Conservation (phyloP, 2,329 filamentous ascomycete species). For the Cladobotryum protrusum region DNA sequence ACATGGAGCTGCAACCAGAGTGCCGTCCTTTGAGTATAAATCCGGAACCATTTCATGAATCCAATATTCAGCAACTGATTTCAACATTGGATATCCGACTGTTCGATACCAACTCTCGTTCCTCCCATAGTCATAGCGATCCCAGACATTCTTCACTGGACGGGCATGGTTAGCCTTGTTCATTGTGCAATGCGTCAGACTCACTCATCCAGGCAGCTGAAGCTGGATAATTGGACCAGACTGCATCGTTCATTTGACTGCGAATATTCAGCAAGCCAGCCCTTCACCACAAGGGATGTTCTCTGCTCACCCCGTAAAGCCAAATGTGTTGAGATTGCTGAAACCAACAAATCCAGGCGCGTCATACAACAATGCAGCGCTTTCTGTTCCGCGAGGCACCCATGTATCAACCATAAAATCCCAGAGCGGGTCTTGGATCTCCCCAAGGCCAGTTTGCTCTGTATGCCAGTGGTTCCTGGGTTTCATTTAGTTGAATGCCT, state of each 20-base stretch:
- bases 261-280: conserved; percentile 11
- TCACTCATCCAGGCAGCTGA: conserved; percentile 9
- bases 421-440: conserved; percentile 41
- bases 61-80: conserved; percentile 50
- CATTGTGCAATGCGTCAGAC: background rate
- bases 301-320: no score
- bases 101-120: conserved; percentile 39
- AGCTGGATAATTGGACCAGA: conserved; percentile 8
- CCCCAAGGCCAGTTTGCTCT: conserved; percentile 45
- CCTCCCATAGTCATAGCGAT: conserved; percentile 48
- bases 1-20: conserved; percentile 50
- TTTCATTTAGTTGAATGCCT: no score
- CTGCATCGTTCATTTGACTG: conserved; percentile 6
- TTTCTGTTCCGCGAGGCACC: conserved; percentile 46
- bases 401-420: conserved; percentile 48
- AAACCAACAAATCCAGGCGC: conserved; percentile 51
- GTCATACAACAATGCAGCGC: conserved; percentile 47
- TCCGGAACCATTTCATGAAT: conserved; percentile 47
- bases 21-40: conserved; percentile 41
- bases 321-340: conserved; percentile 12
- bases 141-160: conserved; percentile 37
- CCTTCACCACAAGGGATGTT: conserved; percentile 18
- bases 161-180: no score
- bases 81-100: conserved; percentile 46
- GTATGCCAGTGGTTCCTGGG: conserved; percentile 51